phyloP scores from a whole-genome alignment of 768 basidiomycete species.

The Lentinula lateritia region DNA sequence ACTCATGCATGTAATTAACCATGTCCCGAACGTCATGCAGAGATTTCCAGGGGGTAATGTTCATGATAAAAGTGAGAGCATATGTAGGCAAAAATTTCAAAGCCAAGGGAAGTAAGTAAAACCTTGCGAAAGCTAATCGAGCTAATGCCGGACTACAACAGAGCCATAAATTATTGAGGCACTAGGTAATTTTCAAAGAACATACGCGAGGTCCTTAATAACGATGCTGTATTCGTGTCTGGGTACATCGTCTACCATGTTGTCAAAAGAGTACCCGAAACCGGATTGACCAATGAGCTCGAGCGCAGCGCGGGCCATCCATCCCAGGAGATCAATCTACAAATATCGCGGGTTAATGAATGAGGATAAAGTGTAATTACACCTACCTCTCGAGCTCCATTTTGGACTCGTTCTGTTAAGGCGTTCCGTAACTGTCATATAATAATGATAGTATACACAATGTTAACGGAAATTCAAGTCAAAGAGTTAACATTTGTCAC shows the following conservation, averaged over 20 bases:
- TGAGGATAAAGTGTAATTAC: constrained; percentile 7
- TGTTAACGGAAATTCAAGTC: not conserved
- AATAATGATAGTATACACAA: not conserved
- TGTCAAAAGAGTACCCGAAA: constrained; percentile 31
- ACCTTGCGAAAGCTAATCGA: constrained; percentile 7
- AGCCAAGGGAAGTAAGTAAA: constrained; percentile 16
- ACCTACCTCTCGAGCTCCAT: constrained; percentile 5
- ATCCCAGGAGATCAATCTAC: constrained; percentile 24
- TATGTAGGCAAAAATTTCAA: constrained; percentile 18
- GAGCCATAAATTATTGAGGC: no score
- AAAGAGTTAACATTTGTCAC: not conserved
- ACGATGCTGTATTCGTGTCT: constrained; percentile 9
- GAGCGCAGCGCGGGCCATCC: constrained; percentile 31
- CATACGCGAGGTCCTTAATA: constrained; percentile 13
- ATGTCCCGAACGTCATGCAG: constrained; percentile 28
- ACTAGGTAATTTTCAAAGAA: not conserved
- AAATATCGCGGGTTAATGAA: not conserved
- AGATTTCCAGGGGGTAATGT: constrained; percentile 24
- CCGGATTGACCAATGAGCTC: constrained; percentile 33
- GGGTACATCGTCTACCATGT: constrained; percentile 16
- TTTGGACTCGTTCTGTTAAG: not conserved
- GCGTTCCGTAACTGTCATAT: not conserved
- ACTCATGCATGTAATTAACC: constrained; percentile 27
- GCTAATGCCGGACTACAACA: not conserved
- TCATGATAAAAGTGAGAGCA: constrained; percentile 27